A percentile compares a stretch with the other conserved stretches of the same genome.
These are phyloP conservation scores for Eimeria maxima DNA, from an alignment of 169 alveolate species.

Conservation along the genomic window DNA sequence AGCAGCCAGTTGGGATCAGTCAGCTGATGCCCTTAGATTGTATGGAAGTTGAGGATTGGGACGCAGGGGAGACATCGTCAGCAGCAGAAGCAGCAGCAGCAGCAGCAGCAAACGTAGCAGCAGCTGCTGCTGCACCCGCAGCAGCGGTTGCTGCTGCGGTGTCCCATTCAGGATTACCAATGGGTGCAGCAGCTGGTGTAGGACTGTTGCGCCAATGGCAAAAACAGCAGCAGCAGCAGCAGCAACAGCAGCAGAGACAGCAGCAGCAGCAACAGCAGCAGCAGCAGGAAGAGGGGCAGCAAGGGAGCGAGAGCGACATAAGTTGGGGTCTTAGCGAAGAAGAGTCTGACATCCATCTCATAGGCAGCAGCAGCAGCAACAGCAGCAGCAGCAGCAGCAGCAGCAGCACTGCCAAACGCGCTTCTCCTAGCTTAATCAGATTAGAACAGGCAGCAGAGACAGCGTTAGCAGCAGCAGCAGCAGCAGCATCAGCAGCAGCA, in stretches of 20 bases:
- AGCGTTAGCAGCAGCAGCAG: conserved; percentile 1
- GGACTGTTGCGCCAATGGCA: conserved; percentile 10
- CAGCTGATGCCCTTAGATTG: not conserved
- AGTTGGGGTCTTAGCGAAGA: conserved; percentile 77
- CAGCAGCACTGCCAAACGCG: not conserved
- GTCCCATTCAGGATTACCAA: not conserved
- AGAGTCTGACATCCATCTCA: not conserved
- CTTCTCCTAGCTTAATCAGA: not conserved
- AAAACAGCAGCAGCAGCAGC: too few relatives aligned
- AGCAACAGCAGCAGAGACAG: too few relatives aligned
- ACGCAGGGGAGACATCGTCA: not conserved
- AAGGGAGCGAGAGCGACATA: conserved; percentile 75
- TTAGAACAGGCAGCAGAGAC: not conserved
- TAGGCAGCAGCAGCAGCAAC: not conserved
- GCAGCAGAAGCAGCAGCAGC: conserved; percentile 5
- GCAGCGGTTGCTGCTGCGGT: not conserved
- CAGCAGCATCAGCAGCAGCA: not conserved
- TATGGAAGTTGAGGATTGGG: conserved; percentile 13
- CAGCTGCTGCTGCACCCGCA: not conserved
- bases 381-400: conserved; percentile 12
- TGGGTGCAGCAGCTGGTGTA: not conserved
- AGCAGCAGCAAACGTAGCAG: not conserved
- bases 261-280: not conserved
- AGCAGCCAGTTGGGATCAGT: not conserved
- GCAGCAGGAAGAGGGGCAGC: conserved; percentile 40